Evolutionary conservation across 805 yeast genomes (phyloP).

Genomic region (Candida hungchunana): DNA sequence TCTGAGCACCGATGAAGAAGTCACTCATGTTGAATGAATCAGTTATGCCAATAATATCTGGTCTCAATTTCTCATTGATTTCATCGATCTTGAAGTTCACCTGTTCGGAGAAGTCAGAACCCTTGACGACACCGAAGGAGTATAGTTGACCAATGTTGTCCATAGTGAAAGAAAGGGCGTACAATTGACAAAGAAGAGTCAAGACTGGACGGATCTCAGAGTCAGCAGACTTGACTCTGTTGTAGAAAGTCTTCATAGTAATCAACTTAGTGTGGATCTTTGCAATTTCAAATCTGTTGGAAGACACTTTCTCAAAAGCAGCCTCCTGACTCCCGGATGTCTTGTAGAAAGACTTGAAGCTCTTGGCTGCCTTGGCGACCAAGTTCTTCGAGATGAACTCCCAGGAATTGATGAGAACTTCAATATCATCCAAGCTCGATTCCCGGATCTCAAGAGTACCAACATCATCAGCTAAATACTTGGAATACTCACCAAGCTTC

Average conservation of each 20-base stretch:
- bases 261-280: constrained; percentile 36
- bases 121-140: constrained; percentile 47
- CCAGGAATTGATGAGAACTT: constrained; percentile 24
- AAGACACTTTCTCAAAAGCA: constrained; percentile 24
- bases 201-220: constrained; percentile 37
- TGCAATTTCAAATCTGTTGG: constrained; percentile 26
- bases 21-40: constrained; percentile 82
- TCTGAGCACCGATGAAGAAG: constrained; percentile 74
- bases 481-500: constrained; percentile 24
- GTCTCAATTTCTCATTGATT: constrained; percentile 45
- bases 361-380: constrained; percentile 15
- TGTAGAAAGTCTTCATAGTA: constrained; percentile 30
- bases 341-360: constrained; percentile 12
- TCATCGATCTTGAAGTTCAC: constrained; percentile 24
- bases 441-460: constrained; percentile 15
- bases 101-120: constrained; percentile 33
- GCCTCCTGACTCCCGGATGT: constrained; percentile 13
- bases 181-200: constrained; percentile 51
- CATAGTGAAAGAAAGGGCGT: constrained; percentile 52
- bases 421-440: constrained; percentile 15
- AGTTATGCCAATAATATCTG: constrained; percentile 71
- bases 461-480: constrained; percentile 23
- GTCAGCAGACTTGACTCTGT: constrained; percentile 29
- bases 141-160: constrained; percentile 65
- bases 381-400: constrained; percentile 29